Conservation (phyloP, 2,329 filamentous ascomycete species). For the Ophiostoma tasmaniense region DNA sequence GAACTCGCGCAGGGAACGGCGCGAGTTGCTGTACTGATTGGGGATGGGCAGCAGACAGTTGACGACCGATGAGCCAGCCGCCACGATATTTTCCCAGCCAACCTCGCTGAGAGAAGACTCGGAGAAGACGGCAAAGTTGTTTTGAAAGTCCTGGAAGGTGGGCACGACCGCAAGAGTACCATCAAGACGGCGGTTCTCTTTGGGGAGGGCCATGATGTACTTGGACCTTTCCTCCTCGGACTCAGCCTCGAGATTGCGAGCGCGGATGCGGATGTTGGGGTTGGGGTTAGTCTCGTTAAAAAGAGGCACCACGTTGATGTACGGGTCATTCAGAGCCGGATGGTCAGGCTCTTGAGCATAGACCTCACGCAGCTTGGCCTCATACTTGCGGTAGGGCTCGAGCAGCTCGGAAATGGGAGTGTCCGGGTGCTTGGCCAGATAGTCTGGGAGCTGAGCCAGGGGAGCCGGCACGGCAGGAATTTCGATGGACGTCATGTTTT, state of each 20-base stretch:
- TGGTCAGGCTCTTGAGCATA: slow-evolving; percentile 61
- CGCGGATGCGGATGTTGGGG: slow-evolving; percentile 50
- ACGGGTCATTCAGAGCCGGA: slow-evolving; percentile 25
- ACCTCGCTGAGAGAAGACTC: slow-evolving; percentile 68
- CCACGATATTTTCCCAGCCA: slow-evolving; percentile 76
- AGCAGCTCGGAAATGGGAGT: slow-evolving; percentile 50
- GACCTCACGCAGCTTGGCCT: slow-evolving; percentile 55
- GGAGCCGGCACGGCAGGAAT: slow-evolving; percentile 38
- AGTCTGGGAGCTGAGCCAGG: slow-evolving; percentile 37
- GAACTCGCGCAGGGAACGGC: slow-evolving; percentile 58
- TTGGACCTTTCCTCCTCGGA: slow-evolving; percentile 50
- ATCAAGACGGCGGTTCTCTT: slow-evolving; percentile 51
- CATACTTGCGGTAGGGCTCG: slow-evolving; percentile 58
- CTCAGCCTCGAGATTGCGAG: slow-evolving; percentile 51
- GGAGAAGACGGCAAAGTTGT: slow-evolving; percentile 64
- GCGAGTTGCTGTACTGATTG: slow-evolving; percentile 50
- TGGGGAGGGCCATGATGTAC: slow-evolving; percentile 61
- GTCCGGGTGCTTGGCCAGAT: slow-evolving; percentile 47
- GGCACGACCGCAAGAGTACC: slow-evolving; percentile 60
- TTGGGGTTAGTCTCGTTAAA: slow-evolving; percentile 53
- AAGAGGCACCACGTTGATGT: slow-evolving; percentile 56
- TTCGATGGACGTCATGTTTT: background rate
- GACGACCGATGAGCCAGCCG: slow-evolving; percentile 70
- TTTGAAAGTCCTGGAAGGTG: slow-evolving; percentile 61
- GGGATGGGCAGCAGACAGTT: slow-evolving; percentile 69